Base-by-base conservation (phyloP, 805 yeast genomes). In the Sugiyamaella marilandica region DNA sequence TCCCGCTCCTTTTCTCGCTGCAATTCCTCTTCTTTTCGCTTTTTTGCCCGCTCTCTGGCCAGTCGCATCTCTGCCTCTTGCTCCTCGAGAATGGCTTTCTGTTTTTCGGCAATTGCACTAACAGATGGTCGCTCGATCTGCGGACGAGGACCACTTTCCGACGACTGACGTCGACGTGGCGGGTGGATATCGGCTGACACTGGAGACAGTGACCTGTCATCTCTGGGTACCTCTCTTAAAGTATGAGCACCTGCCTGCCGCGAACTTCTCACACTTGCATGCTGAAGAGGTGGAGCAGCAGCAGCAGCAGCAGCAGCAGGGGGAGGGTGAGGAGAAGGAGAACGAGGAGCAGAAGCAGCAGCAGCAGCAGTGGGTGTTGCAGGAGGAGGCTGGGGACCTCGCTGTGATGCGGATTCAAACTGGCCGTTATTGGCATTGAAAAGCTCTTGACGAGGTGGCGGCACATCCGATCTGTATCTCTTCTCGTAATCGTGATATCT, bases 21-120 rank as follows among this genome's bases (percentile, higher is more conserved):
- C 52, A 51, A 58, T 47, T 67, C 71, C 45, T 67, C 69, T 44
- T 67, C 71, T 50, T 68, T 67, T 11, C 71, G 61, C 50, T 57
- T 62, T n/a, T 65, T 55, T 2, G 71, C 72, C 39, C 59, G 61
- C 47, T 66, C 72, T 9, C 66, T 55, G 5, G 68, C 62, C 21
- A 55, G 55, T 21, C 57, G 54, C 75, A 71, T 71, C 21, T 56
- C 53, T 43, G 62, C 64, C 47, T 66, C 62, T 57, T 71, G 74
- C 50, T 62, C 62, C 32, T 60, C 59, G 14, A 52, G 44, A 16
- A 50, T 21, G 24, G 55, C 55, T 39, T 58, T 58, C 5, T 53
- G 26, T 24, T 21, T 39, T 39, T 39, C 43, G 11, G 16, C 43
- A 10, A 39, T 39, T 21, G 43, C 2, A 13, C 5, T 11, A 3